Conservation (phyloP, 176 grass and related monocot species). For the Raddia guianensis region DNA sequence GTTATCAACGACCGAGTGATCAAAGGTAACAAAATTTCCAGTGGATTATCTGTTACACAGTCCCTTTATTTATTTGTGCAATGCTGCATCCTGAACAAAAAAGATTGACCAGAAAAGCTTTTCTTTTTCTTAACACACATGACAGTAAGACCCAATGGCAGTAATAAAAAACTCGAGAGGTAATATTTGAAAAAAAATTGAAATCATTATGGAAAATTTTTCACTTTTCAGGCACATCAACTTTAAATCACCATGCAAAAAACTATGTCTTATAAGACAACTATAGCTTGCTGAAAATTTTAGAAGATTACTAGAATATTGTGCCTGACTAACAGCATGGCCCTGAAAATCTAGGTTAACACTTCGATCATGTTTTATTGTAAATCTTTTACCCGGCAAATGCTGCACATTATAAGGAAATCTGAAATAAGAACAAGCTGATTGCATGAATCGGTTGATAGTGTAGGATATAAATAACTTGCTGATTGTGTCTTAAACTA, state of each 20-base stretch:
- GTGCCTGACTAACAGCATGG: neutral
- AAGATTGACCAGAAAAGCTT: neutral
- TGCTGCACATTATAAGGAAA: neutral
- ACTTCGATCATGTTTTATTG: neutral
- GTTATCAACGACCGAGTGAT: no score
- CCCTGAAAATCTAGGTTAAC: neutral
- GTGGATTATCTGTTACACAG: no score
- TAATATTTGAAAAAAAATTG: neutral
- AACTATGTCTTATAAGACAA: neutral
- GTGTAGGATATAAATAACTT: neutral
- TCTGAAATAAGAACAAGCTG: slow-evolving; percentile 13
- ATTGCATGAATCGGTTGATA: neutral
- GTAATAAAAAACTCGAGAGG: neutral
- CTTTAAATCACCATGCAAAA: neutral
- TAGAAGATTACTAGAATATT: slow-evolving; percentile 3
- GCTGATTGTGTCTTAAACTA: neutral
- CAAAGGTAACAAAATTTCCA: no score
- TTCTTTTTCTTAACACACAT: neutral
- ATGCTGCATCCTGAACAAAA: neutral
- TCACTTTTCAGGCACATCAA: neutral
- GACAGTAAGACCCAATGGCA: neutral
- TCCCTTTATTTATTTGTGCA: neutral
- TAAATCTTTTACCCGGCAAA: neutral
- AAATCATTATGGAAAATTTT: neutral
- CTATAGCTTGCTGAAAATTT: neutral